Base-by-base conservation (phyloP, 441 rosid species). In the Kokia cookei region DNA sequence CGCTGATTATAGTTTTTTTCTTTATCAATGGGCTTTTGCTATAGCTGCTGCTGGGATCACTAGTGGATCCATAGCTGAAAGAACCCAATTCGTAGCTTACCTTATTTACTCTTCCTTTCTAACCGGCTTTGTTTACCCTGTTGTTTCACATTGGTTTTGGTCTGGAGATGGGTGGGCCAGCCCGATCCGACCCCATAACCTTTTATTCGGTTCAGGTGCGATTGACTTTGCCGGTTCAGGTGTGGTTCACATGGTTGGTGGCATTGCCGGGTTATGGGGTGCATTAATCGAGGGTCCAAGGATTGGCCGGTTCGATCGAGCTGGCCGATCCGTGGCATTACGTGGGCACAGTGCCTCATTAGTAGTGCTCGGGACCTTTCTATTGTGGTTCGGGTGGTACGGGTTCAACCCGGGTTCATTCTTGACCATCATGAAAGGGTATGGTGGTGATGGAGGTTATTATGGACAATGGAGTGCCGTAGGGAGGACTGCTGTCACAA, bases 31-130 rank as follows among this genome's bases (percentile, higher is more conserved):
- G 92, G 89, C 92, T 55, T 88, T 88, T 14, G 92, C 92, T 12
- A 88, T 88, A 7, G 90, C 92, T 4, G 92, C 87, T 3, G 90
- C 92, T 32, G 92, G 92, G 26, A 88, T 88, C 72, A 86, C 92
- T 1, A 86, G 92, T 43, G 92, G 92, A 57, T 88, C 92, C 19
- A 88, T 88, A 3, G 92, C 90, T 2, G 90, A 88, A 82, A 76
- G 90, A 60, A 88, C 90, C 75, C 86, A 88, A 76, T 86, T 88
- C 5, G 89, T 83, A 12, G 89, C 89, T 11, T 87, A 87, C 57
- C 76, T 87, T 13, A 83, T 87, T 32, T 85, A 87, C 71, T 87
- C 91, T 1, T 82, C 85, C 15, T 87, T 87, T 69, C 62, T 87
- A 69, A 87, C 88, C 4, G 91, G 87, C n/a, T 85, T 87, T 8